Base-by-base conservation (phyloP, 2,329 filamentous ascomycete species). In the Trichoderma aggressivum region DNA sequence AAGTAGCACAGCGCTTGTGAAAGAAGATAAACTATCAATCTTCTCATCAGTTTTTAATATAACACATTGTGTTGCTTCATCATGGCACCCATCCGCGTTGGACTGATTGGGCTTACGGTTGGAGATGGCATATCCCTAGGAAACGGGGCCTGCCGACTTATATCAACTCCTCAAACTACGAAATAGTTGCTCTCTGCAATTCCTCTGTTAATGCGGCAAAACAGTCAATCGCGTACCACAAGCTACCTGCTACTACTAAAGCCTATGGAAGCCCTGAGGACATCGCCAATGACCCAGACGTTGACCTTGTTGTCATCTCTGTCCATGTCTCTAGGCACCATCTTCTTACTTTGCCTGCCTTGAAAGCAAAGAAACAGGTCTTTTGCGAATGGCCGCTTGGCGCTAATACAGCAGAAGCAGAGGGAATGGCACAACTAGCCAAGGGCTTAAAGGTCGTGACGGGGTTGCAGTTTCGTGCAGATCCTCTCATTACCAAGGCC, bases 331-430 rank as follows among this genome's bases (percentile, higher is more conserved):
- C 86, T 68, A 80, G 80, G 7, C 87, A 89, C 74, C 80, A 81
- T 12, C 11, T 16, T 14, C 26, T 28, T 8, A 21, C 58, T n/a
- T 53, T 50, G 53, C 72, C 64, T 34, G 83, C 81, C 3, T 71
- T 89, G 1, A 75, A 77, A 12, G 82, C 83, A 0, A 86, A 84
- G 7, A 87, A 88, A 75, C 76, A 80, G 0, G 81, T 86, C 0
- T 88, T 81, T 72, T 80, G 87, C 16, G 86, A 89, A 77, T 89
- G 86, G 84, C 87, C 86, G 3, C 79, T 88, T 0, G 84, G 82
- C 0, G 75, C 81, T n/a, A 81, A 82, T 63, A 74, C 79, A 1
- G 70, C 74, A 4, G 76, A 81, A 2, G 83, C 82, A 0, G 73
- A 77, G 24, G 81, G 84, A 70, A 75, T 88, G 74, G 76, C 78